phyloP scores from a whole-genome alignment of 1,284 basidiomycete genomes.

The Inonotus obliquus region DNA sequence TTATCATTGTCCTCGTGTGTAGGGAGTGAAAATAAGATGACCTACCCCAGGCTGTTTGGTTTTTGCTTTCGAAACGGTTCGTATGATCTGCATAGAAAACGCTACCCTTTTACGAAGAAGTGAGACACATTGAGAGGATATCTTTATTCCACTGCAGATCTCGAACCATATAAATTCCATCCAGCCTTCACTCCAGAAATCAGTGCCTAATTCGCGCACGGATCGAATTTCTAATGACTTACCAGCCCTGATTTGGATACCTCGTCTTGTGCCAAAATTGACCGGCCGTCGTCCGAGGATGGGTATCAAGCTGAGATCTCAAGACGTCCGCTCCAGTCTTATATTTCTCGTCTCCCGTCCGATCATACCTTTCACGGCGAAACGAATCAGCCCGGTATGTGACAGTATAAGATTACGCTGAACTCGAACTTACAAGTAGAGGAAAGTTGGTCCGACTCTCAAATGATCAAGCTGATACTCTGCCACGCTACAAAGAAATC shows the following conservation, averaged over 20 bases:
- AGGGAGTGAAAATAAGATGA: not conserved
- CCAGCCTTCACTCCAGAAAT: not conserved
- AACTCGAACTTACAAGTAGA: not conserved
- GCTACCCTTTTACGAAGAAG: not conserved
- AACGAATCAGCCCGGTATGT: not conserved
- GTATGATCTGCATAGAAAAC: conserved; percentile 20
- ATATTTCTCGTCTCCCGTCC: conserved; percentile 34
- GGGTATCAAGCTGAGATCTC: conserved; percentile 33
- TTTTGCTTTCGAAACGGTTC: conserved; percentile 11
- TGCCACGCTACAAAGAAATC: not conserved
- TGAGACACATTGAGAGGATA: not conserved
- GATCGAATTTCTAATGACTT: not conserved
- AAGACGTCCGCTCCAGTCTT: conserved; percentile 37
- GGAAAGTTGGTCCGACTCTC: conserved; percentile 13
- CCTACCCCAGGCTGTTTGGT: conserved; percentile 18
- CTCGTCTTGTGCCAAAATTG: conserved; percentile 42
- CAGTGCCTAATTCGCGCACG: not conserved
- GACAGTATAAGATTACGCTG: not conserved
- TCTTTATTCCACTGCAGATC: not conserved
- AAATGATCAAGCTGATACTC: conserved; percentile 18
- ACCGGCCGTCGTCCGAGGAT: conserved; percentile 39
- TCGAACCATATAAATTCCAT: conserved; percentile 3
- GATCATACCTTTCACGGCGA: conserved; percentile 26
- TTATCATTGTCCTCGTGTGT: conserved; percentile 20
- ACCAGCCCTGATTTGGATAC: conserved; percentile 39